phyloP scores from a whole-genome alignment of 2,329 filamentous ascomycete species.

The Claviceps spartinae region DNA sequence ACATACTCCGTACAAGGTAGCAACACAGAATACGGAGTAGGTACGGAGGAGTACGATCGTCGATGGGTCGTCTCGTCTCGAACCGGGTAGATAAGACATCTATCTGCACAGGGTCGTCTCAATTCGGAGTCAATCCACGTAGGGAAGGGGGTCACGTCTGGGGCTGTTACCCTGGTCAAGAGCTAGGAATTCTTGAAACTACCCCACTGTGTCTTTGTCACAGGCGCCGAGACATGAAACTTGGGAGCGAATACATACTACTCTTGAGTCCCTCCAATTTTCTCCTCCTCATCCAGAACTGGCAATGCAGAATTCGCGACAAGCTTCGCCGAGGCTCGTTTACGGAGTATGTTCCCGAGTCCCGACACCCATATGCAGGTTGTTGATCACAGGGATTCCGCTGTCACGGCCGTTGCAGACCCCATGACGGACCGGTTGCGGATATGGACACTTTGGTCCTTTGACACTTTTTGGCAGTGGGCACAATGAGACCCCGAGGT shows the following conservation, averaged over 20 bases:
- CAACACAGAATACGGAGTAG: not conserved
- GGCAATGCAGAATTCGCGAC: not conserved
- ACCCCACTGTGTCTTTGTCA: not conserved
- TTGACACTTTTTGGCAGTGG: too few species aligned
- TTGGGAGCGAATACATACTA: not conserved
- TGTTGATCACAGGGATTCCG: not conserved
- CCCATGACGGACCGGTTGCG: not conserved
- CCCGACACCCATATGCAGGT: not conserved
- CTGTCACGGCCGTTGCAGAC: not conserved
- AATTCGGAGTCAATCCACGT: too few species aligned
- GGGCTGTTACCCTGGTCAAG: constrained; percentile 1
- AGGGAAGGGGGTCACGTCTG: not conserved
- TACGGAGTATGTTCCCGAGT: not conserved
- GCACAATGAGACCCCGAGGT: too few species aligned
- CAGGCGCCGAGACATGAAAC: not conserved
- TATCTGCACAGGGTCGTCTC: not conserved
- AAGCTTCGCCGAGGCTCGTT: not conserved
- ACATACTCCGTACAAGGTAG: too few species aligned
- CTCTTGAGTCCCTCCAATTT: not conserved
- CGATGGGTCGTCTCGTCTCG: not conserved
- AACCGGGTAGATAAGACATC: constrained; percentile 1
- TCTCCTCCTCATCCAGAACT: not conserved
- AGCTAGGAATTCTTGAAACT: constrained; percentile 4
- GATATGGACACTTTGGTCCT: not conserved
- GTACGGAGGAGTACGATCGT: too few species aligned